A percentile compares a stretch with the other conserved stretches of the same genome.
These are phyloP conservation scores for Bolboschoenoplectus hybrid DNA, from an alignment of 202 grass and related monocot genomes.

Conservation along the genomic window DNA sequence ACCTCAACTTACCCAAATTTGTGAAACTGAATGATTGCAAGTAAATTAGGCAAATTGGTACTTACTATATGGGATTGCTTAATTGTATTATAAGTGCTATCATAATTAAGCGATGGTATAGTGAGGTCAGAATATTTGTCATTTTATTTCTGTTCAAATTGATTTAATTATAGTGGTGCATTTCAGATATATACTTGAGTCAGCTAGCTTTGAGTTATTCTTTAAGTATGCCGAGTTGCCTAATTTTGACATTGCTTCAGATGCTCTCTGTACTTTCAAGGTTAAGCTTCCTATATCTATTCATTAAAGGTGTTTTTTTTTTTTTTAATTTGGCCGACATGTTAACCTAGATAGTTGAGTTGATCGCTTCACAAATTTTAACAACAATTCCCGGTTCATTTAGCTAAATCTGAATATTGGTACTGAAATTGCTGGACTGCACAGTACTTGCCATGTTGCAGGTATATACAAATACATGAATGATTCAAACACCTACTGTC, in stretches of 20 bases:
- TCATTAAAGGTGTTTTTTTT: constrained; percentile 18
- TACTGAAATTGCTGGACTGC: neutral
- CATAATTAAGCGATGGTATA: neutral
- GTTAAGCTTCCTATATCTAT: constrained; percentile 45
- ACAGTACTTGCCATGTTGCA: neutral
- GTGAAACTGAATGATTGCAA: neutral
- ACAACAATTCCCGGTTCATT: neutral
- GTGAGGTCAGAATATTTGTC: constrained; percentile 11
- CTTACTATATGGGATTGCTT: constrained; percentile 13
- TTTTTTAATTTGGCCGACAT: constrained; percentile 10
- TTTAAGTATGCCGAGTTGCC: constrained; percentile 98
- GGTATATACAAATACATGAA: constrained; percentile 23
- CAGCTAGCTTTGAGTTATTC: constrained; percentile 95
- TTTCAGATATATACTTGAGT: constrained; percentile 99
- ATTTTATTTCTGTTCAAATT: constrained; percentile 30
- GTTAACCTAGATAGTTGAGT: constrained; percentile 16
- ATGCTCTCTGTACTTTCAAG: constrained; percentile 99
- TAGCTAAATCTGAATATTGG: constrained; percentile 19
- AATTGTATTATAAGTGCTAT: constrained; percentile 14
- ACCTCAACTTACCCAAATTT: constrained; percentile 20
- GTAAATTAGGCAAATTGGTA: constrained; percentile 19
- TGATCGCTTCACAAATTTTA: constrained; percentile 14
- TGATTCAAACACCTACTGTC: neutral
- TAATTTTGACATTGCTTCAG: constrained; percentile 99
- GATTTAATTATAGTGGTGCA: constrained; percentile 35